Evolutionary conservation across 441 rosid species (phyloP).

Genomic region (Erodium moschatum): DNA sequence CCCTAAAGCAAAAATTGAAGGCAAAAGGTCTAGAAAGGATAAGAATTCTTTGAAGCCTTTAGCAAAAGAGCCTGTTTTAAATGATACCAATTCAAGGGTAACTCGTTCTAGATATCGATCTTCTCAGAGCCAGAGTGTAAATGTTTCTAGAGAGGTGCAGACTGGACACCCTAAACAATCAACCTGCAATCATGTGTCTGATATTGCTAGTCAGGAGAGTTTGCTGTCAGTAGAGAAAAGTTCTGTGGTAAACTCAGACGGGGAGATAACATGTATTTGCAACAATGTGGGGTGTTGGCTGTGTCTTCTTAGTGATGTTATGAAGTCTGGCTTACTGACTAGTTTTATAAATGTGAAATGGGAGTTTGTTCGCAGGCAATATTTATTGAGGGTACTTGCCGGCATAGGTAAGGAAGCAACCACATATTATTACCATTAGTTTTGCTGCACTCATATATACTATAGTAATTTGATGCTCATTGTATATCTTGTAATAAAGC

Average conservation of each 20-base stretch:
- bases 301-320: conserved; percentile 41
- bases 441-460: neutral
- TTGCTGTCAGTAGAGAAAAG: conserved; percentile 25
- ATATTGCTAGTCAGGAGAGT: conserved; percentile 24
- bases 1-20: conserved; percentile 28
- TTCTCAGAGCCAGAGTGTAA: conserved; percentile 36
- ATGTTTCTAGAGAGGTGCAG: conserved; percentile 26
- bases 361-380: conserved; percentile 63
- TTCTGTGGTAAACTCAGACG: conserved; percentile 23
- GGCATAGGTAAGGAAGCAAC: conserved; percentile 49
- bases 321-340: conserved; percentile 41
- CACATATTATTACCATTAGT: conserved; percentile 10
- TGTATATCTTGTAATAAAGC: neutral
- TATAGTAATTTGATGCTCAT: neutral
- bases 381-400: conserved; percentile 42
- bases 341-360: conserved; percentile 44
- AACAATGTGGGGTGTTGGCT: conserved; percentile 50
- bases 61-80: conserved; percentile 33
- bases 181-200: conserved; percentile 22
- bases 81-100: conserved; percentile 41
- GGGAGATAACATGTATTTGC: conserved; percentile 45
- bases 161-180: conserved; percentile 24
- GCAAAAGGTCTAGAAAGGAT: conserved; percentile 40
- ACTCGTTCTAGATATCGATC: conserved; percentile 70
- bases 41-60: conserved; percentile 33